A percentile compares a stretch with the other conserved stretches of the same genome.
Conservation (phyloP, 2,329 filamentous ascomycete species). For the Fusarium ambrosium region DNA sequence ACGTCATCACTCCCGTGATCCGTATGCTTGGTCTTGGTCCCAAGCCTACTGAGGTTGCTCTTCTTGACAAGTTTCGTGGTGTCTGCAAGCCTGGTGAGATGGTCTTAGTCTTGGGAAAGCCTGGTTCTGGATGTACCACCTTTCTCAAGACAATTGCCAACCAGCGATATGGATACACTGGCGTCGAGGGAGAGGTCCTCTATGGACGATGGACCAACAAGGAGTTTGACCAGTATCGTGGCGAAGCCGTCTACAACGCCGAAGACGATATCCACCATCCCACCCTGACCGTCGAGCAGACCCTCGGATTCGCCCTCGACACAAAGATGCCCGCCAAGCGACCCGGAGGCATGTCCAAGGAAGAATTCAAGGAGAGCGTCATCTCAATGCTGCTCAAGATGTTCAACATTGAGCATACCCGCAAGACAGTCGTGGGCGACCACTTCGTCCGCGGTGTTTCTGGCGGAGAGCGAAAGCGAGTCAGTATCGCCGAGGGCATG, state of each 20-base stretch:
- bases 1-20: constrained; percentile 76
- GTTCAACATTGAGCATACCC: constrained; percentile 94
- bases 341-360: constrained; percentile 78
- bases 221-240: constrained; percentile 81
- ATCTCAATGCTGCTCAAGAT: constrained; percentile 83
- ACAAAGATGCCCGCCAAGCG: constrained; percentile 87
- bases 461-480: constrained; percentile 79
- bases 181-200: constrained; percentile 75
- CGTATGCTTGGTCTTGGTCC: constrained; percentile 74
- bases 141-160: constrained; percentile 78
- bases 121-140: constrained; percentile 79
- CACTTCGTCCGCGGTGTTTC: constrained; percentile 82
- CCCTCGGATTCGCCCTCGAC: constrained; percentile 85
- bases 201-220: constrained; percentile 81
- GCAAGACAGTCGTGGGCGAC: constrained; percentile 87
- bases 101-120: constrained; percentile 86
- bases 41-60: constrained; percentile 78
- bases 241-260: constrained; percentile 84
- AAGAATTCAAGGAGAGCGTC: constrained; percentile 82
- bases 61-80: constrained; percentile 79
- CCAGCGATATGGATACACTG: constrained; percentile 70
- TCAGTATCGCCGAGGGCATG: constrained; percentile 86
- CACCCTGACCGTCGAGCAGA: constrained; percentile 89
- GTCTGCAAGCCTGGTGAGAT: constrained; percentile 87
- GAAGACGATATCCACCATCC: constrained; percentile 89